Percentiles rank a stretch among this genome's conserved stretches.
phyloP scores from a whole-genome alignment of 2,329 filamentous ascomycete genomes.

The Zymoseptoria crescenta region DNA sequence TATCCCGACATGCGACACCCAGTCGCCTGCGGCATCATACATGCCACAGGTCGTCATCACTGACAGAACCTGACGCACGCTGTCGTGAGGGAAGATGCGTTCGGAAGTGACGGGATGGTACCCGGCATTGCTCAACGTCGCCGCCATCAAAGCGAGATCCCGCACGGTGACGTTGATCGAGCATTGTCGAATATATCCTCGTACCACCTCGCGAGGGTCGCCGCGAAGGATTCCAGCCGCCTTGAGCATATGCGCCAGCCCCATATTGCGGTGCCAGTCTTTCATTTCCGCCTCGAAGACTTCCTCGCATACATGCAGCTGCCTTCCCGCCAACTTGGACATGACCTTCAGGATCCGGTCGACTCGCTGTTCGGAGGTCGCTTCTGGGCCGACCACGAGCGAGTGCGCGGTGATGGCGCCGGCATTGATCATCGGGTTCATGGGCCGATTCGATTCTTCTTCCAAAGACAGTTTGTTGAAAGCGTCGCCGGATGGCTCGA shows the following conservation, averaged over 20 bases:
- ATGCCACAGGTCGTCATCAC: slow-evolving; percentile 39
- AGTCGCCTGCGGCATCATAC: slow-evolving; percentile 37
- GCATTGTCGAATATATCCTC: slow-evolving; percentile 36
- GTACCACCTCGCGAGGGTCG: slow-evolving; percentile 31
- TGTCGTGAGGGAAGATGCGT: slow-evolving; percentile 30
- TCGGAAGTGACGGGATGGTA: slow-evolving; percentile 31
- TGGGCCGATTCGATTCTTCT: slow-evolving; percentile 15
- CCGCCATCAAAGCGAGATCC: slow-evolving; percentile 36
- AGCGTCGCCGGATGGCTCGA: slow-evolving; percentile 35
- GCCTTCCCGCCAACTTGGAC: slow-evolving; percentile 31
- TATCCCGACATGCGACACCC: slow-evolving; percentile 35
- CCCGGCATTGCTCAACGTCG: slow-evolving; percentile 33
- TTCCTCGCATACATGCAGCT: slow-evolving; percentile 32
- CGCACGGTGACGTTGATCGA: slow-evolving; percentile 37
- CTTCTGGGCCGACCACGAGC: slow-evolving; percentile 16
- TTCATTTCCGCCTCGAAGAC: slow-evolving; percentile 35
- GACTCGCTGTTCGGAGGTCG: slow-evolving; percentile 31
- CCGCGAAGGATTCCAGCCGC: slow-evolving; percentile 33
- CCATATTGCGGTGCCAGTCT: slow-evolving; percentile 25
- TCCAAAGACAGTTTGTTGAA: slow-evolving; percentile 29
- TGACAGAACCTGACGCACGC: slow-evolving; percentile 35
- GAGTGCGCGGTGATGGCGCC: slow-evolving; percentile 21
- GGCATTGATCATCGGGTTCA: slow-evolving; percentile 22
- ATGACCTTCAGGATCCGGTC: slow-evolving; percentile 32
- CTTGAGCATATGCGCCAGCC: slow-evolving; percentile 36